phyloP scores from a whole-genome alignment of 192 early-diverging fungal species.

The Coemansia sp. region DNA sequence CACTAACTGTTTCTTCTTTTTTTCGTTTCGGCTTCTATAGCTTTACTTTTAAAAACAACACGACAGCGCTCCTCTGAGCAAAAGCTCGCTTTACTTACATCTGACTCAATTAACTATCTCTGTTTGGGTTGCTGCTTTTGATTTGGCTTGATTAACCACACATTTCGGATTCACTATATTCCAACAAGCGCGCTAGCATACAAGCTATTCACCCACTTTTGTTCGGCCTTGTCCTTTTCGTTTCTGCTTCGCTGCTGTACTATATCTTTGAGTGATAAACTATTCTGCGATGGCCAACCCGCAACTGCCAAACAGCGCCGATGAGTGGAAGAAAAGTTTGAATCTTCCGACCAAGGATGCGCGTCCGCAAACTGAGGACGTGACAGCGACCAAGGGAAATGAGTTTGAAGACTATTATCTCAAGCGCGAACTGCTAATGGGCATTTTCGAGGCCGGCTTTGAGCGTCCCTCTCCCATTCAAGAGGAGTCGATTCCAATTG shows the following conservation, averaged over 20 bases:
- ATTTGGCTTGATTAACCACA: too few relatives aligned
- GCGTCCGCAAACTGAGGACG: slow-evolving; percentile 96
- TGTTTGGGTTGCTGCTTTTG: neutral
- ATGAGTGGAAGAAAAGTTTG: slow-evolving; percentile 76
- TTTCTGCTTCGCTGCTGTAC: slow-evolving; percentile 9
- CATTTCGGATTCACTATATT: too few relatives aligned
- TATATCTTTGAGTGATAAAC: slow-evolving; percentile 1
- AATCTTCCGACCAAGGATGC: slow-evolving; percentile 79
- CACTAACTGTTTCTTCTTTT: neutral
- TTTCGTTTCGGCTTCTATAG: too few relatives aligned
- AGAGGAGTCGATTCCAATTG: slow-evolving; percentile 98
- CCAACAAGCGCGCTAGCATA: slow-evolving; percentile 2
- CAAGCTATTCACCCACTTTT: slow-evolving; percentile 1
- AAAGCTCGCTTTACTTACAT: too few relatives aligned
- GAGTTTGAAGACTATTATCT: slow-evolving; percentile 99
- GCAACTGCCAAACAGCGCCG: slow-evolving; percentile 41
- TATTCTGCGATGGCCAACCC: slow-evolving; percentile 47
- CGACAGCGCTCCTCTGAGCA: too few relatives aligned
- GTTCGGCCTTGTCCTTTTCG: neutral
- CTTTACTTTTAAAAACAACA: too few relatives aligned
- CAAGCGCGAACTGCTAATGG: slow-evolving; percentile 96
- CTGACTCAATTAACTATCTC: neutral
- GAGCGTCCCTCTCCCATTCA: slow-evolving; percentile 97
- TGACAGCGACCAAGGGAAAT: slow-evolving; percentile 96
- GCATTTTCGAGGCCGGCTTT: slow-evolving; percentile 98